phyloP scores from a whole-genome alignment of 805 yeast species.

The Cephaloascus albidus region DNA sequence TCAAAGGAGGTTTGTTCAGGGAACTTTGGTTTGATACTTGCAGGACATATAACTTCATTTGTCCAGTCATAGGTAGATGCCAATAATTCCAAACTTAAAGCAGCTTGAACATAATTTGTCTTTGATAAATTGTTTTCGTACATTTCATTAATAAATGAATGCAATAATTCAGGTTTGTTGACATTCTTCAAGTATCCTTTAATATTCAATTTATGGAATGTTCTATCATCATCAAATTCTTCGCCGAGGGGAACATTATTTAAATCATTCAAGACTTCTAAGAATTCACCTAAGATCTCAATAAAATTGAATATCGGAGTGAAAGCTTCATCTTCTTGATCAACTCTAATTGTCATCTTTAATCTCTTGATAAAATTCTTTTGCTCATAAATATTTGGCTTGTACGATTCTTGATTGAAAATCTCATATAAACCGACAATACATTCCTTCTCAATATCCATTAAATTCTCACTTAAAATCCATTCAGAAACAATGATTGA shows the following conservation, averaged over 20 bases:
- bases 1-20: constrained; percentile 79
- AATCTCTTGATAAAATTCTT: constrained; percentile 40
- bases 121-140: constrained; percentile 53
- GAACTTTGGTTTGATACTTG: constrained; percentile 55
- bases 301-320: constrained; percentile 38
- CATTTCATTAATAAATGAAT: constrained; percentile 69
- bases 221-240: constrained; percentile 82
- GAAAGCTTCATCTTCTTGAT: constrained; percentile 57
- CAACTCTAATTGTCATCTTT: constrained; percentile 40
- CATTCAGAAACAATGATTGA: constrained; percentile 61
- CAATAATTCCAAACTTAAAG: constrained; percentile 65
- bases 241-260: constrained; percentile 70
- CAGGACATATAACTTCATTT: constrained; percentile 43
- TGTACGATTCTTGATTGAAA: constrained; percentile 46
- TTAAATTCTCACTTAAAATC: constrained; percentile 43
- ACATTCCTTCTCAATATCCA: constrained; percentile 55
- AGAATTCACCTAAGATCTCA: constrained; percentile 47
- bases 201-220: constrained; percentile 68
- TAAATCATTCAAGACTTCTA: constrained; percentile 57
- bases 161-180: constrained; percentile 70
- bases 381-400: constrained; percentile 49
- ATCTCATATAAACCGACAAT: constrained; percentile 56
- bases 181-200: constrained; percentile 71
- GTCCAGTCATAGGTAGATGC: constrained; percentile 76
- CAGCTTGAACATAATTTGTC: constrained; percentile 71